Conservation (phyloP, 345 rosid species). For the Citropsis articulata region DNA sequence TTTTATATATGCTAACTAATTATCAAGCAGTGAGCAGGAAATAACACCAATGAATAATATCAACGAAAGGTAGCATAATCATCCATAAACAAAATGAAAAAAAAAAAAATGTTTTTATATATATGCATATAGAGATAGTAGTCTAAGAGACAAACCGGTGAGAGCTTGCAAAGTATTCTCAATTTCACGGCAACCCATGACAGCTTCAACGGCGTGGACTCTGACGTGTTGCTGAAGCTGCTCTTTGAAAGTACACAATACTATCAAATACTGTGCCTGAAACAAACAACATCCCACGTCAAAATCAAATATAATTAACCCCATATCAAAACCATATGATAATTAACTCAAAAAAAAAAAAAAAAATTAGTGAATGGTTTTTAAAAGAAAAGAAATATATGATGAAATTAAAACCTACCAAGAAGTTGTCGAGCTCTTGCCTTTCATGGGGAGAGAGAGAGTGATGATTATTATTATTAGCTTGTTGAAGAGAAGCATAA, state of each 20-base stretch:
- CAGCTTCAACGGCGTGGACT: constrained; percentile 98
- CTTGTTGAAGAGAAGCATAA: constrained; percentile 56
- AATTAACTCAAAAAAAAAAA: too few species aligned
- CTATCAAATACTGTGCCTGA: constrained; percentile 89
- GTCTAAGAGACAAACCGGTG: constrained; percentile 52
- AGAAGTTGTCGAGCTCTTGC: constrained; percentile 90
- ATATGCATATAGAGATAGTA: not conserved
- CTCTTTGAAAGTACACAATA: constrained; percentile 91
- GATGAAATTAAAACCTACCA: constrained; percentile 41
- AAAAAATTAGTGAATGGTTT: too few species aligned
- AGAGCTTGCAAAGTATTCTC: constrained; percentile 88
- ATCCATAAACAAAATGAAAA: not conserved
- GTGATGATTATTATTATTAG: constrained; percentile 38
- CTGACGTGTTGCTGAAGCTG: constrained; percentile 98
- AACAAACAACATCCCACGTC: constrained; percentile 2
- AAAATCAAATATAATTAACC: not conserved
- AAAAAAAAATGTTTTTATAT: not conserved
- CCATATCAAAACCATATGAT: not conserved
- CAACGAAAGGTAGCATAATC: not conserved
- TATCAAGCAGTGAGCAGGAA: not conserved
- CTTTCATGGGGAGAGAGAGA: constrained; percentile 63
- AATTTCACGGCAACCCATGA: constrained; percentile 98
- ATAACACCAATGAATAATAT: not conserved
- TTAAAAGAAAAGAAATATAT: not conserved
- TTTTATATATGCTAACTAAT: not conserved